Evolutionary conservation across 768 basidiomycete species (phyloP), one percentile per base, ranked within the genome.

Genomic region (Boletales sp.): DNA sequence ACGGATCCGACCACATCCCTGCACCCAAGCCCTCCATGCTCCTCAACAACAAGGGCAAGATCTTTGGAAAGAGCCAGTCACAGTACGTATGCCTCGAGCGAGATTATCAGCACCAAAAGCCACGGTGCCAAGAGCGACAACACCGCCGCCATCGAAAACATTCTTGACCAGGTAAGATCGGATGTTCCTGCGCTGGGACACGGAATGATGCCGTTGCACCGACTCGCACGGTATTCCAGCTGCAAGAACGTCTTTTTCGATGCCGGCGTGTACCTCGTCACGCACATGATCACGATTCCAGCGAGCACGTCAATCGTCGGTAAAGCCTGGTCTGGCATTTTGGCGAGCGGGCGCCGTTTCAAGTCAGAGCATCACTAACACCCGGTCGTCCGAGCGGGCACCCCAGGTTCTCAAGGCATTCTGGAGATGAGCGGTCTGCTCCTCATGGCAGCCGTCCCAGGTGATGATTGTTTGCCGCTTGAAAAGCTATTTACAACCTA

Each of bases 101-200:
- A 88, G 57, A 79, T 89, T 61, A 75, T 87, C 50, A 86, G 83
- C 54, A 84, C 84, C 37, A 82, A 77, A 53, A 75, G 76, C 54
- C 63, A 80, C 41, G 87, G 86, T 5, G 87, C 86, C 2, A 75
- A 70, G 50, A 87, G 87, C 28, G 86, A 90, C 56, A 87, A 90
- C 57, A 88, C 87, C 0, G 74, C 71, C 35, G 85, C 82, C 14
- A 71, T 90, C 21, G 73, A 81, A 55, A 69, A 72, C 6, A 70
- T 86, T 28, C 75, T 90, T 51, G 65, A 73, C 47, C 66, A 80
- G 70, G 85, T 80, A 48, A n/a, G n/a, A n/a, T n/a, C n/a, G n/a
- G n/a, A n/a, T n/a, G n/a, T n/a, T n/a, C n/a, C n/a, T n/a, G n/a
- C n/a, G n/a, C n/a, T n/a, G n/a, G n/a, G n/a, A n/a, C n/a, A n/a